Base-by-base conservation (phyloP, 441 rosid genomes). In the Corymbia citriodora region DNA sequence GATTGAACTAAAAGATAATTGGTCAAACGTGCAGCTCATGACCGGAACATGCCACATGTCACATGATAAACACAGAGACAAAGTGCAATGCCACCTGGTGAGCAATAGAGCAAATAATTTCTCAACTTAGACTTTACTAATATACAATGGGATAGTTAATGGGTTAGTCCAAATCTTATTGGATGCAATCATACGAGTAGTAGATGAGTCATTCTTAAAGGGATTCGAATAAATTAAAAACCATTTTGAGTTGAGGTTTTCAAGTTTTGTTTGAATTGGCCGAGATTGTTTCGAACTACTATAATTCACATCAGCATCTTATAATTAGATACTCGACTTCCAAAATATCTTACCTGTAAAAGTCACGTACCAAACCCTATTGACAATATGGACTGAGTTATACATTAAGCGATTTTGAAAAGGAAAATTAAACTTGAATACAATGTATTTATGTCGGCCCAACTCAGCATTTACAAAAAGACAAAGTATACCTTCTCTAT, bases 221-320 rank as follows among this genome's bases (percentile, higher is more conserved):
- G 8, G n/a, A 21, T 23, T 7, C 2, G 5, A 10, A 23, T 79
- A 45, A 45, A 23, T 79, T 6, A 12, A 25, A 45, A 2, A 12
- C 2, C 10, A 0, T 45, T 45, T 45, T 23, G 2, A 23, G 3
- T 23, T 40, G 85, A 45, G 29, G 45, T 79, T 79, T 79, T 79
- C 17, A 12, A 21, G n/a, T 23, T 23, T 6, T 15, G 0, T 45
- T 12, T 3, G 7, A 74, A 45, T 7, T 2, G 49, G 1, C 2
- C 15, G 1, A 74, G 14, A 11, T 40, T 12, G 6, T 79, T 40
- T 40, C 16, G 49, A 40, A 40, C 2, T 3, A 10, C 1, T 10
- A 21, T 52, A 7, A 36, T 48, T 23, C 50, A 74, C 52, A 40
- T 45, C 6, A 12, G 2, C 6, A 45, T 79, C 23, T 3, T 7